A percentile compares a stretch with the other conserved stretches of the same genome.
These are phyloP conservation scores for Solanum paucissectum DNA, from an alignment of 257 asterid genomes.

Conservation along the genomic window DNA sequence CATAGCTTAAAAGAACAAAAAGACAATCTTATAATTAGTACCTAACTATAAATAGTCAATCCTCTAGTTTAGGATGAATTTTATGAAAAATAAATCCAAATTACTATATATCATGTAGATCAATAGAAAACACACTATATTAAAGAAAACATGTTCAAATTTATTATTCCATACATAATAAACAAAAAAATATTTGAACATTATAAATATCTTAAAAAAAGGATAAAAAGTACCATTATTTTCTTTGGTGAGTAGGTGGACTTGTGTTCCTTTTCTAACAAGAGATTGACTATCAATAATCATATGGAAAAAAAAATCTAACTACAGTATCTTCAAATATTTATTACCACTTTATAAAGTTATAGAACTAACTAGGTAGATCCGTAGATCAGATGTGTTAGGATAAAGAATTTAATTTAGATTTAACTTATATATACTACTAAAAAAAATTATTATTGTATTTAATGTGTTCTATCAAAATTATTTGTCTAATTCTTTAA, in stretches of 20 bases:
- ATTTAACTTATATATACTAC: too few species aligned
- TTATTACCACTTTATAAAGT: conserved; percentile 5
- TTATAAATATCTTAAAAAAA: not conserved
- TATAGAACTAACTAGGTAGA: conserved; percentile 17
- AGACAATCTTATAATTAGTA: not conserved
- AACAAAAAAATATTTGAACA: not conserved
- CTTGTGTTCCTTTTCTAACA: conserved; percentile 34
- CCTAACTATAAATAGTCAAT: not conserved
- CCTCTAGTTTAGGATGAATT: not conserved
- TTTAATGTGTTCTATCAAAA: too few species aligned
- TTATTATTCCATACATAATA: not conserved
- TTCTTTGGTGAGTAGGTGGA: conserved; percentile 44
- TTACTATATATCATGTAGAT: not conserved
- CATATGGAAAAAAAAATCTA: not conserved
- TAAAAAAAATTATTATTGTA: too few species aligned
- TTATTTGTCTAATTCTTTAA: too few species aligned
- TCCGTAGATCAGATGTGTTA: not conserved
- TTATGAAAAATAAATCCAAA: not conserved
- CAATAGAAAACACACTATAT: not conserved
- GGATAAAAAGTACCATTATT: conserved; percentile 5
- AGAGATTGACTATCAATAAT: conserved; percentile 40
- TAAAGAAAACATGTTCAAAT: not conserved
- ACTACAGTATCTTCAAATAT: not conserved
- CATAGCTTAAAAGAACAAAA: not conserved
- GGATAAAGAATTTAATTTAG: not conserved